phyloP scores from a whole-genome alignment of 176 grass and related monocot genomes.

The Elaeis guineensis region DNA sequence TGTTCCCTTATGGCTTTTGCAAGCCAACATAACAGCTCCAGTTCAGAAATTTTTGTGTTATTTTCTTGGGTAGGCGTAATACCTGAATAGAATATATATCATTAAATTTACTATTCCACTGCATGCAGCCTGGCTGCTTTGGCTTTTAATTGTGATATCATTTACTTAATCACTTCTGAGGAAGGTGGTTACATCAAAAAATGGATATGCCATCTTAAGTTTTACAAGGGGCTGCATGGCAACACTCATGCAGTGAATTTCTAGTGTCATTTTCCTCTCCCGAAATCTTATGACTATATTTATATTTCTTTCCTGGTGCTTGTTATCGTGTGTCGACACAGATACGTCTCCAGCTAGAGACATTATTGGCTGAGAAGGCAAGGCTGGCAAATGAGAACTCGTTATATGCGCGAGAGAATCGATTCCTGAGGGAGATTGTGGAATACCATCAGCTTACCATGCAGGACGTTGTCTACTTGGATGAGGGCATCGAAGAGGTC shows the following conservation, averaged over 20 bases:
- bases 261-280: neutral
- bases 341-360: constrained; percentile 56
- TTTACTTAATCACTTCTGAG: no score
- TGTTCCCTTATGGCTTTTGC: neutral
- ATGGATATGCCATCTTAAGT: no score
- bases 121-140: no score
- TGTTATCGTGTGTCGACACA: constrained; percentile 10
- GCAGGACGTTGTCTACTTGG: constrained; percentile 24
- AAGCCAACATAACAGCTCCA: neutral
- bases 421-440: constrained; percentile 52
- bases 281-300: neutral
- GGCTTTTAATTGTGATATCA: no score
- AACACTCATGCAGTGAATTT: neutral
- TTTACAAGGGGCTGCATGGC: no score
- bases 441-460: constrained; percentile 51
- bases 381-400: constrained; percentile 60
- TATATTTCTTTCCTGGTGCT: neutral
- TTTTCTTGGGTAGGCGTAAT: neutral
- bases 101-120: no score
- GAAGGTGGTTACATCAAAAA: no score
- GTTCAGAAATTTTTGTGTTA: neutral
- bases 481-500: constrained; percentile 20
- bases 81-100: neutral
- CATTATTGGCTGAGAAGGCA: constrained; percentile 47
- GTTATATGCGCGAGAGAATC: constrained; percentile 48